A percentile compares a stretch with the other conserved stretches of the same genome.
These are phyloP conservation scores for Keqinozyma sinolaborantium DNA, from an alignment of 1,139 yeast genomes.

Conservation along the genomic window DNA sequence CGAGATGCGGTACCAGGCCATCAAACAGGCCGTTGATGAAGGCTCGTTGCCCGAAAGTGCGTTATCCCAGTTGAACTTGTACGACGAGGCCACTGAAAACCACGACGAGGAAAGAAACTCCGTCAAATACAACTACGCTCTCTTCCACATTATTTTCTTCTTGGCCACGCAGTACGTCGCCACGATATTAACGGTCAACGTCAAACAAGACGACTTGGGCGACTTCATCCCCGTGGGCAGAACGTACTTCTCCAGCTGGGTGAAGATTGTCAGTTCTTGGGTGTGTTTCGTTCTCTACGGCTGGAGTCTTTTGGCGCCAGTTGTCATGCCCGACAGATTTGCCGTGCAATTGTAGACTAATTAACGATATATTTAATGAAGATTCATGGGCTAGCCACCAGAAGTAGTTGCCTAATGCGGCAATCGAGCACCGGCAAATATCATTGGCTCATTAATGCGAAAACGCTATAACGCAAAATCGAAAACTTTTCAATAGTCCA, in stretches of 20 bases:
- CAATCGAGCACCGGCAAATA: constrained; percentile 12
- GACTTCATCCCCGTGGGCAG: constrained; percentile 97
- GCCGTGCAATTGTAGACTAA: constrained; percentile 29
- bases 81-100: constrained; percentile 36
- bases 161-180: constrained; percentile 98
- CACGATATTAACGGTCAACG: constrained; percentile 86
- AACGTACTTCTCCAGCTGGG: constrained; percentile 94
- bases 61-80: constrained; percentile 63
- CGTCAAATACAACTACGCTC: constrained; percentile 82
- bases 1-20: constrained; percentile 83
- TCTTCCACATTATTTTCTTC: constrained; percentile 89
- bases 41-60: constrained; percentile 96
- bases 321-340: constrained; percentile 85
- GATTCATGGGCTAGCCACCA: neutral
- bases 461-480: neutral
- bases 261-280: constrained; percentile 90
- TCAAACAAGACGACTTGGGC: constrained; percentile 77
- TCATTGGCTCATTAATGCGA: constrained; percentile 8
- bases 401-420: constrained; percentile 16
- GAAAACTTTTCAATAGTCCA: constrained; percentile 6
- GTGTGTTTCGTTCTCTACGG: constrained; percentile 79
- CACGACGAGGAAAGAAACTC: constrained; percentile 60
- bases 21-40: constrained; percentile 89
- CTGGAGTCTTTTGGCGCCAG: constrained; percentile 93
- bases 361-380: neutral